Conservation (phyloP, 2,329 filamentous ascomycete genomes). For the Claviceps humidiphila region DNA sequence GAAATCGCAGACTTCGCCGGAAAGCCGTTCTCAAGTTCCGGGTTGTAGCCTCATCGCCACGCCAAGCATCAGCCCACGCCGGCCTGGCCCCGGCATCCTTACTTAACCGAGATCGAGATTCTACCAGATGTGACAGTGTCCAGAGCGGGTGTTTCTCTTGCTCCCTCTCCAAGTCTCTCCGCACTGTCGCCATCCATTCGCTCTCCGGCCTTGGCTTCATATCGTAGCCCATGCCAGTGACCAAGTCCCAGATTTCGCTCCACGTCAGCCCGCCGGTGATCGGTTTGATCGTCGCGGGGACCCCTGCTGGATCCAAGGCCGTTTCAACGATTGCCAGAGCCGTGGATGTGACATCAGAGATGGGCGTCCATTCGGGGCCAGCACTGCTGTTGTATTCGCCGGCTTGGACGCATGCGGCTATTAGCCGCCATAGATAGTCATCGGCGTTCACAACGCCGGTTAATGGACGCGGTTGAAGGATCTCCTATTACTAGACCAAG, state of each 20-base stretch:
- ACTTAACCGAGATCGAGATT: neutral
- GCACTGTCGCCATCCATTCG: constrained; percentile 7
- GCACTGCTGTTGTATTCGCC: constrained; percentile 8
- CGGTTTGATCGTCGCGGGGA: neutral
- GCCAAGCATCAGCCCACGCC: neutral
- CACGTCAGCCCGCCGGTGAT: constrained; percentile 4
- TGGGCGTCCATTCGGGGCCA: neutral
- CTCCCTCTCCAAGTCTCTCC: neutral
- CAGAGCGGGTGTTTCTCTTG: neutral
- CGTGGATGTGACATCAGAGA: constrained; percentile 8
- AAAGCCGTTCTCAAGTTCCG: neutral
- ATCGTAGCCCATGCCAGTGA: constrained; percentile 2
- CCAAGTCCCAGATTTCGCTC: constrained; percentile 4
- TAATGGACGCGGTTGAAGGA: neutral
- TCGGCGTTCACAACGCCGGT: constrained; percentile 11
- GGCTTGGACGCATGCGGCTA: constrained; percentile 6
- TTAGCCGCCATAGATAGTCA: constrained; percentile 11
- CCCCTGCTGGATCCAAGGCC: neutral
- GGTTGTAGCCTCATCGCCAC: neutral
- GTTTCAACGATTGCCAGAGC: constrained; percentile 5
- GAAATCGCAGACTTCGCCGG: neutral
- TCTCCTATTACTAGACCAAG: constrained; percentile 10
- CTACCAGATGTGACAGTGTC: neutral
- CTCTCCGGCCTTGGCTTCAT: neutral
- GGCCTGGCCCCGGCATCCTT: constrained; percentile 5